Conservation (phyloP, 2,329 filamentous ascomycete species). For the Colletotrichum graminicola region DNA sequence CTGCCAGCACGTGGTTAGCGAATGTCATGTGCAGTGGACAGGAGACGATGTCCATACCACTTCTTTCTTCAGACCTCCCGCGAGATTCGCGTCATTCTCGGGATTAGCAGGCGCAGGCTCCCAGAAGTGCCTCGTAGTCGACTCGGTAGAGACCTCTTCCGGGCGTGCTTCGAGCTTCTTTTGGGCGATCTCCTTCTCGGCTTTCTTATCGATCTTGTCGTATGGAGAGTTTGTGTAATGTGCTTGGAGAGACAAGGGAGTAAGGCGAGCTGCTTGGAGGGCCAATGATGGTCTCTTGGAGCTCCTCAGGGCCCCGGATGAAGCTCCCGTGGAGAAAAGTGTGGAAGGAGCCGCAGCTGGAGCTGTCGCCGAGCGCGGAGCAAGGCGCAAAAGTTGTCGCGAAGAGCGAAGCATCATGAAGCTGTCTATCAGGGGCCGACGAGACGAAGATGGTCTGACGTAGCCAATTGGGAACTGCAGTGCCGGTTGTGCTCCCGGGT, state of each 20-base stretch:
- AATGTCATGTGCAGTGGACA: not conserved
- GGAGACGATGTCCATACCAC: conserved; percentile 62
- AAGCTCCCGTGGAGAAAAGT: conserved; percentile 7
- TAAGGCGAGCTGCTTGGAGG: conserved; percentile 9
- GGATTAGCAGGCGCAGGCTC: conserved; percentile 51
- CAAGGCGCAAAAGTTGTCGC: conserved; percentile 45
- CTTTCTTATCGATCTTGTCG: conserved; percentile 63
- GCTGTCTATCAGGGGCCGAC: not conserved
- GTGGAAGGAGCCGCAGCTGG: not conserved
- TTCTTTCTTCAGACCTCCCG: conserved; percentile 57
- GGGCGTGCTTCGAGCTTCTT: conserved; percentile 71
- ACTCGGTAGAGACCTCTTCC: conserved; percentile 70
- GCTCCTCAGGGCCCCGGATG: conserved; percentile 14
- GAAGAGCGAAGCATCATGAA: conserved; percentile 50
- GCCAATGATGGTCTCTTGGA: conserved; percentile 39
- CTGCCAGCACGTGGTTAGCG: conserved; percentile 53
- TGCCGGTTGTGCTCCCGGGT: not conserved
- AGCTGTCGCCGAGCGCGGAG: conserved; percentile 37
- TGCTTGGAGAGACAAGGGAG: conserved; percentile 28
- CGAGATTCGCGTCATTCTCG: conserved; percentile 47
- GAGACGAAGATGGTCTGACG: not conserved
- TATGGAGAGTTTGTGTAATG: conserved; percentile 46
- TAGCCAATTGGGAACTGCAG: not conserved
- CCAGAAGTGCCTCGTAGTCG: conserved; percentile 64
- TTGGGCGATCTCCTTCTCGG: conserved; percentile 66